Evolutionary conservation across 108 stramenopile genomes (phyloP).

Genomic region (Skeletonema marinoi): DNA sequence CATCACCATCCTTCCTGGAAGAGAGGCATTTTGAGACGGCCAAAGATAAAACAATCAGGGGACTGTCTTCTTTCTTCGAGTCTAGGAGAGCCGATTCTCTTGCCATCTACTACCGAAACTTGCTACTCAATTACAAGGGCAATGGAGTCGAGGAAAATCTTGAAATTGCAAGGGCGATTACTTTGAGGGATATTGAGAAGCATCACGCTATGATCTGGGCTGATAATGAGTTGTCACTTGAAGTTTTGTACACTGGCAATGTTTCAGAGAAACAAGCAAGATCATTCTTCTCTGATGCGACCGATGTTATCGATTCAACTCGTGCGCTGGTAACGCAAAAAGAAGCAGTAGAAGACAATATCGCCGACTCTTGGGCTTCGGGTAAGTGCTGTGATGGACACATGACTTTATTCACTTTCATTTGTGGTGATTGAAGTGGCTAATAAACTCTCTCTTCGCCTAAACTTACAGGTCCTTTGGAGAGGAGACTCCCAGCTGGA

Average conservation of each 20-base stretch:
- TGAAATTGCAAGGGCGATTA: slow-evolving; percentile 39
- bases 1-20: slow-evolving; percentile 46
- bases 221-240: slow-evolving; percentile 47
- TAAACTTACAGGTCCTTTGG: slow-evolving; percentile 41
- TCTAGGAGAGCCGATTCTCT: slow-evolving; percentile 69
- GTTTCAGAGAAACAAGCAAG: slow-evolving; percentile 65
- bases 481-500: slow-evolving; percentile 55
- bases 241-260: slow-evolving; percentile 78
- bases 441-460: neutral
- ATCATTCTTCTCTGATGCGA: slow-evolving; percentile 51
- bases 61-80: slow-evolving; percentile 69
- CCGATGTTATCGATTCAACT: slow-evolving; percentile 22
- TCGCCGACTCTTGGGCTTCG: slow-evolving; percentile 19
- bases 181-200: slow-evolving; percentile 46
- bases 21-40: slow-evolving; percentile 59
- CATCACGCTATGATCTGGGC: slow-evolving; percentile 57
- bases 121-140: slow-evolving; percentile 57
- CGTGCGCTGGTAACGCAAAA: neutral
- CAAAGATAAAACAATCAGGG: slow-evolving; percentile 66
- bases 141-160: slow-evolving; percentile 56
- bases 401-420: neutral
- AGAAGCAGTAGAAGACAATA: neutral
- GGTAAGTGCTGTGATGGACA: slow-evolving; percentile 15
- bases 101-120: slow-evolving; percentile 72
- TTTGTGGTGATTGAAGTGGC: too few species aligned